Conservation (phyloP, 2,329 filamentous ascomycete species). For the Xenoacremonium recifei region DNA sequence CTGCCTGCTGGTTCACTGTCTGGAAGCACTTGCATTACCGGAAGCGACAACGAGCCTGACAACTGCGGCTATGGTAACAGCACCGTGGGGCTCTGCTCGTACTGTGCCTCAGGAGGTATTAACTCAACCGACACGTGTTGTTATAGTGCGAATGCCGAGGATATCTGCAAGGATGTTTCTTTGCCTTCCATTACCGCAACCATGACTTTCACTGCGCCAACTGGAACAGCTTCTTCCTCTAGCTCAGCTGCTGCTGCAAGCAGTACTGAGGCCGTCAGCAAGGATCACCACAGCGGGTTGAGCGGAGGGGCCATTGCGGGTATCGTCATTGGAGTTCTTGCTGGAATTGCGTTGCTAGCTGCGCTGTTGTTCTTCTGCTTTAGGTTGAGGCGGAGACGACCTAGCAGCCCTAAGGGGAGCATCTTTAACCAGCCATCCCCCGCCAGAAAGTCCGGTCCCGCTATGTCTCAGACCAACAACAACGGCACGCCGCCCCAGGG, state of each 20-base stretch:
- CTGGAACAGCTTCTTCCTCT: slow-evolving; percentile 37
- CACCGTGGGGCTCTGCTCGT: slow-evolving; percentile 77
- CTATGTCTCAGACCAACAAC: slow-evolving; percentile 37
- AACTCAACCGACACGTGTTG: slow-evolving; percentile 97
- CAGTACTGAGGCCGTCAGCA: slow-evolving; percentile 13
- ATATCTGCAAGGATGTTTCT: slow-evolving; percentile 70
- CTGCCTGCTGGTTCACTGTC: slow-evolving; percentile 78
- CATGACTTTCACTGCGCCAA: slow-evolving; percentile 55
- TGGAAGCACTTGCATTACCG: slow-evolving; percentile 69
- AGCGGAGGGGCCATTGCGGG: slow-evolving; percentile 90
- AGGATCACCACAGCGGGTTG: slow-evolving; percentile 40
- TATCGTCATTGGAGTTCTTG: slow-evolving; percentile 78
- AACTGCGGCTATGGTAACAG: slow-evolving; percentile 83
- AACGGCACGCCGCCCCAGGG: slow-evolving; percentile 42
- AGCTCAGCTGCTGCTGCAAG: slow-evolving; percentile 4
- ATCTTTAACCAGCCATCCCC: slow-evolving; percentile 90
- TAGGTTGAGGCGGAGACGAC: slow-evolving; percentile 45
- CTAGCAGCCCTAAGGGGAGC: slow-evolving; percentile 64
- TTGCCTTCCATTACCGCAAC: slow-evolving; percentile 74
- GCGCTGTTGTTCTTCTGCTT: slow-evolving; percentile 69
- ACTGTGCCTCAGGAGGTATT: slow-evolving; percentile 77
- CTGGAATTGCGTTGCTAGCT: slow-evolving; percentile 67
- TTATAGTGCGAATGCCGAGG: slow-evolving; percentile 73
- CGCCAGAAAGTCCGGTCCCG: slow-evolving; percentile 47
- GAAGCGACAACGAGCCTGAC: slow-evolving; percentile 73